Conservation (phyloP, 2,329 filamentous ascomycete genomes). For the Curvularia lunata region DNA sequence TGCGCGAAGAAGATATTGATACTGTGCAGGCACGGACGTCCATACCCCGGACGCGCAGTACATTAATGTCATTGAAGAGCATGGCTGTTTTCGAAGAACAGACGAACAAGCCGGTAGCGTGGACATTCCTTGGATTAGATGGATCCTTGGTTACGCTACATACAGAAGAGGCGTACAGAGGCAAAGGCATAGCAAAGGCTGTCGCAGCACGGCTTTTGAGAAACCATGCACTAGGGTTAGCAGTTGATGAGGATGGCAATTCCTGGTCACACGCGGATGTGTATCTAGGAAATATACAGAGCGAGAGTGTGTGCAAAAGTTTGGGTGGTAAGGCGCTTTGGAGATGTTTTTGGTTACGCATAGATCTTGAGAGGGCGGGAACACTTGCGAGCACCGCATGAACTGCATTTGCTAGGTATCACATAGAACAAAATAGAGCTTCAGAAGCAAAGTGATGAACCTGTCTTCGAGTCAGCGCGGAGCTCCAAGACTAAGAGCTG, state of each 20-base stretch:
- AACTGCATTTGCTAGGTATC: constrained; percentile 6
- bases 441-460: constrained; percentile 9
- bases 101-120: constrained; percentile 62
- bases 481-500: constrained; percentile 1
- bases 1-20: constrained; percentile 60
- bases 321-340: constrained; percentile 64
- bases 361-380: constrained; percentile 47
- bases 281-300: constrained; percentile 64
- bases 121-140: constrained; percentile 69
- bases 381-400: constrained; percentile 19
- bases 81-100: constrained; percentile 53
- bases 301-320: constrained; percentile 67
- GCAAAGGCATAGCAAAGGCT: constrained; percentile 67
- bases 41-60: constrained; percentile 62
- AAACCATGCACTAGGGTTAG: constrained; percentile 47
- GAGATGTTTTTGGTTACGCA: constrained; percentile 64
- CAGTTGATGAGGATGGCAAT: constrained; percentile 50
- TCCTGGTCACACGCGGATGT: constrained; percentile 70
- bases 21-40: constrained; percentile 57
- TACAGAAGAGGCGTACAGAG: constrained; percentile 65
- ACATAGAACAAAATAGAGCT: constrained; percentile 1
- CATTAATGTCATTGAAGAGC: constrained; percentile 50
- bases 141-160: constrained; percentile 67
- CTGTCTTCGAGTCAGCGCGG: constrained; percentile 33
- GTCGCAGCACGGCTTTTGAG: constrained; percentile 65